A percentile compares a stretch with the other conserved stretches of the same genome.
Conservation (phyloP, 2,329 filamentous ascomycete genomes). For the Saccharata proteae region DNA sequence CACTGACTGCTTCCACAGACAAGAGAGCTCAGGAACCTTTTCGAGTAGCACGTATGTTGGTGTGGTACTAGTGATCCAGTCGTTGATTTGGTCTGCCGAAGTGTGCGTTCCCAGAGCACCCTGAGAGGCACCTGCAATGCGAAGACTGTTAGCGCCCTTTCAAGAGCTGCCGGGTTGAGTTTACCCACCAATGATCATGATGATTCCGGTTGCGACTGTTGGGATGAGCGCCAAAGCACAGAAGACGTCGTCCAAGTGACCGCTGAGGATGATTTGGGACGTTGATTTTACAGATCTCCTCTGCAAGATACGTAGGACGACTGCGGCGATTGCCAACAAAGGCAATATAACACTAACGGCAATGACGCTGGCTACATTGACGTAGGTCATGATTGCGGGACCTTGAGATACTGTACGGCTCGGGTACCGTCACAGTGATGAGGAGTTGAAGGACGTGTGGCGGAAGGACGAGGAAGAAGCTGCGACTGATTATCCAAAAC, state of each 20-base stretch:
- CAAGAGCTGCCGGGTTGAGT: too few species aligned
- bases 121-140: background rate
- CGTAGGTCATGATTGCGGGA: too few species aligned
- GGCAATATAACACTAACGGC: background rate
- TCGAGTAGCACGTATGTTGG: background rate
- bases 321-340: background rate
- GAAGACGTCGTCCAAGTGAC: slow-evolving; percentile 1
- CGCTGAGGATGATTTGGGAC: background rate
- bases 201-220: background rate
- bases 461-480: too few species aligned
- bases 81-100: background rate
- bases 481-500: too few species aligned
- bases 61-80: slow-evolving; percentile 1
- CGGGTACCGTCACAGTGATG: too few species aligned
- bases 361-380: background rate
- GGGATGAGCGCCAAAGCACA: background rate
- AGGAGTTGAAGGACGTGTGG: too few species aligned
- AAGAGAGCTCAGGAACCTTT: background rate
- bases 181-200: background rate
- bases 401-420: too few species aligned
- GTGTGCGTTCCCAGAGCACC: slow-evolving; percentile 1
- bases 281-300: too few species aligned
- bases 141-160: too few species aligned
- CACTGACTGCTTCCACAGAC: background rate
- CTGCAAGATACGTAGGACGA: background rate